Evolutionary conservation across 1,284 basidiomycete genomes (phyloP), one percentile per base, ranked within the genome.

Genomic region (Flammula alnicola): DNA sequence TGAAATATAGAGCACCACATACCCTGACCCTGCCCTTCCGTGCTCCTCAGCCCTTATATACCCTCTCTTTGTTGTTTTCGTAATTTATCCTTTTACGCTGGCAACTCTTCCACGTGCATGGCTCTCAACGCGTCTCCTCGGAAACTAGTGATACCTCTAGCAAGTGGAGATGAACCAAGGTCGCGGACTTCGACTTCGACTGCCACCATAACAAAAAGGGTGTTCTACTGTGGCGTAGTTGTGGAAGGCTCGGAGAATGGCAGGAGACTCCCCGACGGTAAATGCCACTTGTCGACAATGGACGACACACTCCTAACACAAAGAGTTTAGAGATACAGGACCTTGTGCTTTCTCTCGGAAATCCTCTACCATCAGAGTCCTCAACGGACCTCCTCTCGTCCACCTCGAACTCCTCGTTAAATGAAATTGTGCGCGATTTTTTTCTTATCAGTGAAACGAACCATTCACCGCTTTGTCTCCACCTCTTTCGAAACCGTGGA

Each of bases 141-240:
- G 49, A 91, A 91, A 68, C 70, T 79, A 7, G 59, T 62, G 26
- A 73, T 90, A 4, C 86, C 88, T 25, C 75, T 91, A 29, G 78
- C 84, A 22, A 77, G 72, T 56, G 86, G 84, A 33, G 81, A 88
- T 52, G 81, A 83, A 55, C 64, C 70, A 31, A 70, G 75, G 41
- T 69, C 74, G 32, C 69, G 69, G 45, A 61, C 65, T 47, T 71
- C 67, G 53, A 68, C 73, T 39, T 62, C 63, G 2, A 66, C 69
- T 17, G 66, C 74, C n/a, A 64, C 66, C 32, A 56, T 77, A 53
- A 91, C 84, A 2, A 85, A 77, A 64, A 85, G 89, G 63, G 84
- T 83, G 23, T 92, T 91, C 68, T 89, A 85, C 67, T 90, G 86
- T 59, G 86, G 85, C 29, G 87, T 92, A 26, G 88, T 92, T 16